These are phyloP conservation scores for Oryza meridionalis DNA, from an alignment of 176 grass and related monocot species.

Conservation along the genomic window DNA sequence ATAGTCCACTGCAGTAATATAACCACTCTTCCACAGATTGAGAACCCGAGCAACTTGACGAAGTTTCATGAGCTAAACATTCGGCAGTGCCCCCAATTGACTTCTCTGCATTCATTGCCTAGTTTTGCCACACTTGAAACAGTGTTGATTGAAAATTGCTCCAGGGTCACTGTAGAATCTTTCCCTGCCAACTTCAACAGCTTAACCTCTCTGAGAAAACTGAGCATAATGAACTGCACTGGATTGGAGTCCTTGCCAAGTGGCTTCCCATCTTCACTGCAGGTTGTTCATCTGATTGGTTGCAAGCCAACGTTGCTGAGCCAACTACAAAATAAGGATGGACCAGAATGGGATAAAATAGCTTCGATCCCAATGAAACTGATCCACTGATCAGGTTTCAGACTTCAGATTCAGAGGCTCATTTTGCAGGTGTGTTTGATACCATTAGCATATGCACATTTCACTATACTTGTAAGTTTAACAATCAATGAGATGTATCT, in stretches of 20 bases:
- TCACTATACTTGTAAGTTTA: background rate
- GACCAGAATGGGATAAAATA: slow-evolving; percentile 53
- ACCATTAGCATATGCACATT: background rate
- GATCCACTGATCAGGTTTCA: slow-evolving; percentile 23
- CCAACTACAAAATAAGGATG: slow-evolving; percentile 33
- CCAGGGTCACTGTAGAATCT: slow-evolving; percentile 47
- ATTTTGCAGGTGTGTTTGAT: background rate
- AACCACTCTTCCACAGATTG: slow-evolving; percentile 47
- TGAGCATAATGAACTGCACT: slow-evolving; percentile 56
- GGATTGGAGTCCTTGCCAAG: slow-evolving; percentile 49
- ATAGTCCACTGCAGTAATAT: slow-evolving; percentile 47
- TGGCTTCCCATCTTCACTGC: slow-evolving; percentile 51
- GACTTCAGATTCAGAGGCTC: background rate
- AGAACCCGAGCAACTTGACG: slow-evolving; percentile 29
- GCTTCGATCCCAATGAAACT: slow-evolving; percentile 31
- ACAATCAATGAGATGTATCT: background rate
- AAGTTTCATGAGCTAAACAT: slow-evolving; percentile 49
- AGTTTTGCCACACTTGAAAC: slow-evolving; percentile 43
- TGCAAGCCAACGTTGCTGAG: slow-evolving; percentile 39
- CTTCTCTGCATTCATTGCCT: slow-evolving; percentile 37
- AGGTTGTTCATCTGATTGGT: slow-evolving; percentile 54
- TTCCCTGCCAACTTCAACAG: slow-evolving; percentile 50
- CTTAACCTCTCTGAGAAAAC: slow-evolving; percentile 41
- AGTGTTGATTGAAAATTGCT: slow-evolving; percentile 48
- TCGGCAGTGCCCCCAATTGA: slow-evolving; percentile 47